A percentile compares a stretch with the other conserved stretches of the same genome.
Evolutionary conservation across 371 early-diverging fungal species (phyloP).

Genomic region (Blakeslea trispora): DNA sequence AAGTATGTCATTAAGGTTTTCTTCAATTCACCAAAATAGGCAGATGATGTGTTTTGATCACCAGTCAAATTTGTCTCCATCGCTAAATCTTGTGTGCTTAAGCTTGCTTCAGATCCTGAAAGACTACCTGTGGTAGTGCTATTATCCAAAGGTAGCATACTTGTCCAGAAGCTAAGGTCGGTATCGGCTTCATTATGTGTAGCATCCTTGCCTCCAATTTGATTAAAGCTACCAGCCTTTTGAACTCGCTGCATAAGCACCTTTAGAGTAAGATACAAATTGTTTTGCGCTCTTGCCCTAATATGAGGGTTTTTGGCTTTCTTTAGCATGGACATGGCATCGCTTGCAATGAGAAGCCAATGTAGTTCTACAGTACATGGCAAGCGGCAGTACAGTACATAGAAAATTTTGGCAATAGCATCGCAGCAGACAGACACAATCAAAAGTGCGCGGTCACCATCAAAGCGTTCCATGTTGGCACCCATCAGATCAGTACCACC

Average conservation of each 20-base stretch:
- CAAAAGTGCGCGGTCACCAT: conserved; percentile 40
- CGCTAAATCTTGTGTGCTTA: background rate
- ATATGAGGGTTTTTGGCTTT: conserved; percentile 29
- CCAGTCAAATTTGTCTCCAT: background rate
- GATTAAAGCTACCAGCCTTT: background rate
- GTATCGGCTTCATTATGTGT: background rate
- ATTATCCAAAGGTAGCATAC: conserved; percentile 10
- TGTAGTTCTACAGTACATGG: conserved; percentile 44
- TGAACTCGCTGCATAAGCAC: conserved; percentile 24
- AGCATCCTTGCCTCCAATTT: background rate
- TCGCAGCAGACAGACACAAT: conserved; percentile 46
- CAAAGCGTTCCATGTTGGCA: conserved; percentile 30
- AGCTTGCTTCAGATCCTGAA: conserved; percentile 17
- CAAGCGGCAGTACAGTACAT: conserved; percentile 24
- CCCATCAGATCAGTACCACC: conserved; percentile 23
- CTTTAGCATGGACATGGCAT: conserved; percentile 31
- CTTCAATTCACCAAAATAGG: conserved; percentile 26
- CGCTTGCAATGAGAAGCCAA: conserved; percentile 39
- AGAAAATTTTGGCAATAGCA: conserved; percentile 38
- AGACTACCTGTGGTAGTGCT: conserved; percentile 22
- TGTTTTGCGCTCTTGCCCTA: conserved; percentile 32
- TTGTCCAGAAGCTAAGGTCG: conserved; percentile 8
- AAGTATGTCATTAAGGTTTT: conserved; percentile 21
- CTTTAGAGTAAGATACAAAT: conserved; percentile 19
- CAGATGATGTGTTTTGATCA: conserved; percentile 3